Evolutionary conservation across 192 early-diverging fungal genomes (phyloP).

Genomic region (Linnemannia exigua): DNA sequence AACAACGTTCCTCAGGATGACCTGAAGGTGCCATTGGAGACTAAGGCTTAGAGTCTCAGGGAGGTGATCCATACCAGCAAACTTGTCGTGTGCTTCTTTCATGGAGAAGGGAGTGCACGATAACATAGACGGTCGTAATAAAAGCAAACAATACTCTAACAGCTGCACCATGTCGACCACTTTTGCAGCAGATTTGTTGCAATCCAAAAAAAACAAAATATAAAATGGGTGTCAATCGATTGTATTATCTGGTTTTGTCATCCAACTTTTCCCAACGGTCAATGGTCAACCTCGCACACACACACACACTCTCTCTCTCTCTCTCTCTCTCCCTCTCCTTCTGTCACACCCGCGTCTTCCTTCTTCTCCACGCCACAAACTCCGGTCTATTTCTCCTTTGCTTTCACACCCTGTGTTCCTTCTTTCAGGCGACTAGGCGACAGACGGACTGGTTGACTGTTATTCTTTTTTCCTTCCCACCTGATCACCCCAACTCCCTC

Average conservation of each 20-base stretch:
- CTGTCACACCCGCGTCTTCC: background rate
- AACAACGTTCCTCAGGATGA: constrained; percentile 8
- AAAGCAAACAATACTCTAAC: background rate
- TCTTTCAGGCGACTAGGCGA: background rate
- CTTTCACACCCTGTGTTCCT: background rate
- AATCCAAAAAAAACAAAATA: no score
- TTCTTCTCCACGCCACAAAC: background rate
- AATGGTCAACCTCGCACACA: no score
- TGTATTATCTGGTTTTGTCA: no score
- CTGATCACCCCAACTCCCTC: background rate
- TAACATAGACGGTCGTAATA: background rate
- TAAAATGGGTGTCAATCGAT: no score
- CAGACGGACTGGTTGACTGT: no score
- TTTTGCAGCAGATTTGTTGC: no score
- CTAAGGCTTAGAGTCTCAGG: constrained; percentile 23
- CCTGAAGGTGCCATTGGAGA: constrained; percentile 47
- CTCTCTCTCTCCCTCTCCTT: background rate
- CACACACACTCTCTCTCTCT: no score
- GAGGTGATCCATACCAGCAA: background rate
- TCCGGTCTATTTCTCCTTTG: background rate
- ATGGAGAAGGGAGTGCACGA: background rate
- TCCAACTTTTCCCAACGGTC: no score
- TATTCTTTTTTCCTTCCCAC: background rate
- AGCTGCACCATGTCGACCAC: no score
- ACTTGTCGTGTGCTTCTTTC: background rate